Conservation (phyloP, 2,329 filamentous ascomycete genomes). For the Colletotrichum sp. region DNA sequence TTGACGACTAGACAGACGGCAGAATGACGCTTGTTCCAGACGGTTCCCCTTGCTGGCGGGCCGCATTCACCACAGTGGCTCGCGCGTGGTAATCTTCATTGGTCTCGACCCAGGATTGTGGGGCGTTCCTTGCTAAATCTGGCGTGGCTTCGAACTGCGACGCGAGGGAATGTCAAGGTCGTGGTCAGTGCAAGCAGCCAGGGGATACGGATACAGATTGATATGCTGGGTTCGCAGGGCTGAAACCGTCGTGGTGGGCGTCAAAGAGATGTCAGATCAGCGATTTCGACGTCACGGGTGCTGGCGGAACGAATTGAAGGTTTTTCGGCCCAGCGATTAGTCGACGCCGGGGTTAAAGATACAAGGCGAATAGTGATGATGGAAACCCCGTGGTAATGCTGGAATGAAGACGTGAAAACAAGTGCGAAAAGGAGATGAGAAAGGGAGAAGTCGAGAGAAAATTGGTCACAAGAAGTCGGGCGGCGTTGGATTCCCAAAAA, state of each 20-base stretch:
- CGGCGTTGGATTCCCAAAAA: not conserved
- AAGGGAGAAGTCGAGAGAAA: not conserved
- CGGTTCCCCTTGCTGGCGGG: slow-evolving; percentile 2
- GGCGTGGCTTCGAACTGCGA: not conserved
- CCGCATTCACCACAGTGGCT: slow-evolving; percentile 18
- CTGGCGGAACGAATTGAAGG: not conserved
- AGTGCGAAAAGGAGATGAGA: not conserved
- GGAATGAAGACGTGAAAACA: not conserved
- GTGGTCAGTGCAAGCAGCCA: not conserved
- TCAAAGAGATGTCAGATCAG: not conserved
- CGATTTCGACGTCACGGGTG: slow-evolving; percentile 1
- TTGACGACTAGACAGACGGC: not conserved
- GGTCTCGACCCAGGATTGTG: not conserved
- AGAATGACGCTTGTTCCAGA: slow-evolving; percentile 10
- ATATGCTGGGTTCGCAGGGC: not conserved
- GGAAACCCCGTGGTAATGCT: not conserved
- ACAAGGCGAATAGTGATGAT: not conserved
- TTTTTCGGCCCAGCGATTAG: not conserved
- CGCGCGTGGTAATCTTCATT: slow-evolving; percentile 8
- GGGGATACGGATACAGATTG: not conserved
- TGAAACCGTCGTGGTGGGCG: not conserved
- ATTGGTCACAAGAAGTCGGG: not conserved
- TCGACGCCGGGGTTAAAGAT: not conserved
- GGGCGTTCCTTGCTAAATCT: slow-evolving; percentile 11
- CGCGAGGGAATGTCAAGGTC: not conserved